A percentile compares a stretch with the other conserved stretches of the same genome.
Conservation (phyloP, 2,329 filamentous ascomycete genomes). For the Anthostomella pinea region DNA sequence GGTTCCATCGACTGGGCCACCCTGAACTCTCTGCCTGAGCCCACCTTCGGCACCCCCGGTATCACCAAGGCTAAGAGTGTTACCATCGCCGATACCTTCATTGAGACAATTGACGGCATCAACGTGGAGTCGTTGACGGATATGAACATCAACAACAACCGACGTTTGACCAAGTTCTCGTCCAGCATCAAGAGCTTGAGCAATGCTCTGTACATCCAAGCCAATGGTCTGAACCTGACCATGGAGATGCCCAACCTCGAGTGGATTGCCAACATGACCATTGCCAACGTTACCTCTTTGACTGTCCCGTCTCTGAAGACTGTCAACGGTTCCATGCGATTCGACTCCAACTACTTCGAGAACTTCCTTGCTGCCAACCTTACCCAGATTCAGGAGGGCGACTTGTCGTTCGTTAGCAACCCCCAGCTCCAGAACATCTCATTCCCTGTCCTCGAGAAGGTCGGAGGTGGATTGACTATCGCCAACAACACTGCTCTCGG, state of each 20-base stretch:
- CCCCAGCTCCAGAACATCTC: constrained; percentile 67
- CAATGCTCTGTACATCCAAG: constrained; percentile 66
- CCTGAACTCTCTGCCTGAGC: constrained; percentile 57
- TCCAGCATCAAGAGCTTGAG: constrained; percentile 77
- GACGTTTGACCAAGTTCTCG: constrained; percentile 69
- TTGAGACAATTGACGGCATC: constrained; percentile 76
- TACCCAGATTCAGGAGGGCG: constrained; percentile 59
- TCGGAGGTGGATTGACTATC: constrained; percentile 79
- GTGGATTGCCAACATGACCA: constrained; percentile 75
- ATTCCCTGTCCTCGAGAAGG: constrained; percentile 63
- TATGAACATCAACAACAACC: constrained; percentile 90
- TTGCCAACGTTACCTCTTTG: constrained; percentile 76
- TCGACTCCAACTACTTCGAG: constrained; percentile 75
- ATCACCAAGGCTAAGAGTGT: constrained; percentile 68
- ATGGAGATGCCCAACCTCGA: constrained; percentile 76
- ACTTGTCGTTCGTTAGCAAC: constrained; percentile 64
- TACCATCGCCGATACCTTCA: constrained; percentile 80
- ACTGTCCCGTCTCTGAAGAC: constrained; percentile 67
- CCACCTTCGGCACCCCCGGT: constrained; percentile 49
- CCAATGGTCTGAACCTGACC: constrained; percentile 72
- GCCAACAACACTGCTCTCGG: constrained; percentile 79
- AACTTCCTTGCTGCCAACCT: constrained; percentile 66
- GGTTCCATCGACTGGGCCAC: constrained; percentile 68
- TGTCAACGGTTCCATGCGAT: constrained; percentile 77
- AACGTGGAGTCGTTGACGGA: constrained; percentile 69